Evolutionary conservation across 768 basidiomycete genomes (phyloP).

Genomic region (Suillus spraguei): DNA sequence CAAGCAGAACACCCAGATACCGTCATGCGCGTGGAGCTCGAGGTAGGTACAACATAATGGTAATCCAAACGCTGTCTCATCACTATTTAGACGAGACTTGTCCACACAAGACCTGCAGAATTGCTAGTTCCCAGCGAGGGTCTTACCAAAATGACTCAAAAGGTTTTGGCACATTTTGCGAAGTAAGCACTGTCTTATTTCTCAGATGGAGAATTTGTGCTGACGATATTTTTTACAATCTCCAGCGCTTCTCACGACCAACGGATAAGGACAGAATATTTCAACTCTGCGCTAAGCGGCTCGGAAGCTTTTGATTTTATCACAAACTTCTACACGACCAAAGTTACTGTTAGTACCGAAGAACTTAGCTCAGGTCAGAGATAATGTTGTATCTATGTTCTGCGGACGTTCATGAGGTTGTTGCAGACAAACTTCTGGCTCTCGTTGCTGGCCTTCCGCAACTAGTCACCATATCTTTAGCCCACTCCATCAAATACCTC

Average conservation of each 20-base stretch:
- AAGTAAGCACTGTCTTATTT: conserved; percentile 43
- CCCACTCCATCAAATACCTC: conserved; percentile 72
- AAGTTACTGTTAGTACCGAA: conserved; percentile 44
- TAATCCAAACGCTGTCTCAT: conserved; percentile 10
- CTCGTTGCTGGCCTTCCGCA: conserved; percentile 67
- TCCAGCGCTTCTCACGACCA: conserved; percentile 36
- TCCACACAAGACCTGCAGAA: conserved; percentile 84
- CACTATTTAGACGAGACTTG: conserved; percentile 70
- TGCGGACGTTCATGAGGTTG: neutral
- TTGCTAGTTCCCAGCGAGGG: conserved; percentile 63
- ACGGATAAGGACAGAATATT: conserved; percentile 65
- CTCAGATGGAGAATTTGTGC: conserved; percentile 10
- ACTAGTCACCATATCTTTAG: conserved; percentile 69
- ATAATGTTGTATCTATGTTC: conserved; percentile 18
- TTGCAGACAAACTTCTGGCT: conserved; percentile 62
- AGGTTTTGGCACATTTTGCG: conserved; percentile 73
- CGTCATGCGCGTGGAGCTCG: conserved; percentile 85
- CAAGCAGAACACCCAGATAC: conserved; percentile 51
- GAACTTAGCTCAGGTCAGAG: conserved; percentile 47
- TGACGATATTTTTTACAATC: conserved; percentile 30
- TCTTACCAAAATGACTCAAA: conserved; percentile 70
- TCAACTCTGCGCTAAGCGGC: conserved; percentile 56
- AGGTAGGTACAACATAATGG: conserved; percentile 47
- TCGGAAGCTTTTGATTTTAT: conserved; percentile 70
- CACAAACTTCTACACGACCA: conserved; percentile 65